Evolutionary conservation across 192 early-diverging fungal species (phyloP).

Genomic region (Pilobolus umbonatus): DNA sequence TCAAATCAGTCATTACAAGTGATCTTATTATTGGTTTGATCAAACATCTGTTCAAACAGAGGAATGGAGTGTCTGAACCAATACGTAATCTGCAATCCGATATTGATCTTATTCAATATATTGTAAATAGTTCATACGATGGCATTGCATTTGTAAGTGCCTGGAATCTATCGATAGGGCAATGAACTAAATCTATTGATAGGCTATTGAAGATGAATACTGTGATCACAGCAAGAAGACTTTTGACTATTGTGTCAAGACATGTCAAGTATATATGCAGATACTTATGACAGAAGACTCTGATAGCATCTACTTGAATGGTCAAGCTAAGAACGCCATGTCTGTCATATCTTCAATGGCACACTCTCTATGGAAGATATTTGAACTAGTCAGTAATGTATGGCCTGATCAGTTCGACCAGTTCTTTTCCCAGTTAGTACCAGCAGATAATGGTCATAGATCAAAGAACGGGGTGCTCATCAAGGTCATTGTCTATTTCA

Average conservation of each 20-base stretch:
- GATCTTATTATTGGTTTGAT: too few relatives aligned
- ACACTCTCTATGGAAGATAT: constrained; percentile 6
- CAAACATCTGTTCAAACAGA: constrained; percentile 34
- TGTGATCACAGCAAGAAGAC: neutral
- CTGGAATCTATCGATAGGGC: neutral
- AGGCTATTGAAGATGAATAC: constrained; percentile 14
- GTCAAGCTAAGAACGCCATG: constrained; percentile 8
- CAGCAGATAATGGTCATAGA: neutral
- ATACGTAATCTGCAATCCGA: constrained; percentile 26
- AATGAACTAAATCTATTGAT: neutral
- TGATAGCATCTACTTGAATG: constrained; percentile 15
- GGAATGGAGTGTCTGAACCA: constrained; percentile 25
- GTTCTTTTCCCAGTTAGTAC: constrained; percentile 8
- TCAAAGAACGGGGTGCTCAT: constrained; percentile 13
- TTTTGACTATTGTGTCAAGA: constrained; percentile 8
- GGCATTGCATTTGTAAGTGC: constrained; percentile 21
- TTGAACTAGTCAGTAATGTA: constrained; percentile 8
- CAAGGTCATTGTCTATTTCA: constrained; percentile 17
- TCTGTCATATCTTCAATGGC: constrained; percentile 22
- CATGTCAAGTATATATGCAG: neutral
- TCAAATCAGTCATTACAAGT: too few relatives aligned
- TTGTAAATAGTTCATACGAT: constrained; percentile 31
- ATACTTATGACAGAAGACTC: constrained; percentile 19
- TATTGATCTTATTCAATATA: constrained; percentile 46
- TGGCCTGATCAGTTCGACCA: constrained; percentile 30